These are phyloP conservation scores for Nothopassalora personata DNA, from an alignment of 2,329 filamentous ascomycete genomes.

Conservation along the genomic window DNA sequence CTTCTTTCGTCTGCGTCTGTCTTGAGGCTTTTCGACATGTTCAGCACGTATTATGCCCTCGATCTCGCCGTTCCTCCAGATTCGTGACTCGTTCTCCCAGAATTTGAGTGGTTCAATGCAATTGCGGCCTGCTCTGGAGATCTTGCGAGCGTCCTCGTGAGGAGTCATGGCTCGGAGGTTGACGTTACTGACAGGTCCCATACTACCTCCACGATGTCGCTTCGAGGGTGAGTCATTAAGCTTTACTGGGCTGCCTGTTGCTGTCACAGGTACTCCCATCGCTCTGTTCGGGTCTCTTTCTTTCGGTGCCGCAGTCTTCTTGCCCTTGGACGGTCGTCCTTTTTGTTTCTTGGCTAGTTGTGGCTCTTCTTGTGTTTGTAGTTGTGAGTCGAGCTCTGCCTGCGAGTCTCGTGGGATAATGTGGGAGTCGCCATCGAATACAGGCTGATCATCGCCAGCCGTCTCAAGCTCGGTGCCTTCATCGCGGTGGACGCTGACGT, in stretches of 20 bases:
- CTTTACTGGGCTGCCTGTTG: constrained; percentile 17
- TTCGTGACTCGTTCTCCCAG: constrained; percentile 78
- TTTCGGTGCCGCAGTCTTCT: constrained; percentile 16
- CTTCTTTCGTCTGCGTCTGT: constrained; percentile 26
- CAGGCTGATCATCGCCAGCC: constrained; percentile 11
- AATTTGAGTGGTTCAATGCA: constrained; percentile 74
- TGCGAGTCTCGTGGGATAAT: constrained; percentile 7
- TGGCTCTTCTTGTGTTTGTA: constrained; percentile 7
- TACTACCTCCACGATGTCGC: constrained; percentile 15
- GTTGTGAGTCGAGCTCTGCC: constrained; percentile 15
- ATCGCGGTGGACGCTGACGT: constrained; percentile 8
- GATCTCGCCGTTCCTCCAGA: constrained; percentile 63
- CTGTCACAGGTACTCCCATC: constrained; percentile 8
- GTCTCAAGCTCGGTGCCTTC: constrained; percentile 11
- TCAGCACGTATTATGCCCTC: constrained; percentile 74
- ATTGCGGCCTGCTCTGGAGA: constrained; percentile 70
- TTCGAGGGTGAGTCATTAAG: constrained; percentile 20
- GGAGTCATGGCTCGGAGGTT: constrained; percentile 36
- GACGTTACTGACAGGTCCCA: constrained; percentile 33
- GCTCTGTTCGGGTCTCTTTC: constrained; percentile 22
- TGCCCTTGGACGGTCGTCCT: constrained; percentile 11
- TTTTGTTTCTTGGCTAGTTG: constrained; percentile 12
- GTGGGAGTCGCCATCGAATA: constrained; percentile 12
- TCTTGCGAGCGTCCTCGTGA: constrained; percentile 50
- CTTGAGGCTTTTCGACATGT: constrained; percentile 44